Evolutionary conservation across 768 basidiomycete species (phyloP).

Genomic region (Tulasnella sp.): DNA sequence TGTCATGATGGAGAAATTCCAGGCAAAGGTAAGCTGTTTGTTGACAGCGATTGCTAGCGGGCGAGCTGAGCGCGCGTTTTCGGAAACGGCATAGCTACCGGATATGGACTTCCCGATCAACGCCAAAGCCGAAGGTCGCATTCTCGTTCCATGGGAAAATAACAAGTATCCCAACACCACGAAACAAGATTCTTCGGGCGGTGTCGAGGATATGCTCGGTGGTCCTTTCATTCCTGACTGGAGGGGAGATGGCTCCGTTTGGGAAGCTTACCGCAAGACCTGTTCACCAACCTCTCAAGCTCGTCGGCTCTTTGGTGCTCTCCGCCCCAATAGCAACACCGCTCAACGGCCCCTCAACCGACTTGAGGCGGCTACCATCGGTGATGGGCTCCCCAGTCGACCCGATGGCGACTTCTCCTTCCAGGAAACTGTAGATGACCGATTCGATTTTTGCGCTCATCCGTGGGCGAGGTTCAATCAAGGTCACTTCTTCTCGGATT

Average conservation of each 20-base stretch:
- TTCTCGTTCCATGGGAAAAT: constrained; percentile 90
- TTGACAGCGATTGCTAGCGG: constrained; percentile 21
- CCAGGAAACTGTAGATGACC: constrained; percentile 48
- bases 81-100: constrained; percentile 50
- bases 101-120: constrained; percentile 95
- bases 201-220: constrained; percentile 50
- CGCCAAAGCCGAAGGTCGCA: constrained; percentile 84
- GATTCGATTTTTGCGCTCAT: constrained; percentile 66
- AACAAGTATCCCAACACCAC: constrained; percentile 66
- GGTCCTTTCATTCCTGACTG: constrained; percentile 73
- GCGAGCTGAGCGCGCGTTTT: background rate
- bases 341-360: constrained; percentile 27
- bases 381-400: constrained; percentile 26
- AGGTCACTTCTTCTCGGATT: constrained; percentile 96
- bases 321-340: constrained; percentile 36
- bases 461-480: constrained; percentile 83
- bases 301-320: constrained; percentile 72
- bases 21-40: constrained; percentile 40
- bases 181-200: constrained; percentile 36
- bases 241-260: constrained; percentile 73
- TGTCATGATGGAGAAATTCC: constrained; percentile 65
- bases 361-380: constrained; percentile 27
- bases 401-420: constrained; percentile 54
- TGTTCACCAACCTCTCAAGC: constrained; percentile 74
- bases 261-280: constrained; percentile 92